Evolutionary conservation across 306 rosid genomes (phyloP).

Genomic region (Heteromeles arbutifolia): DNA sequence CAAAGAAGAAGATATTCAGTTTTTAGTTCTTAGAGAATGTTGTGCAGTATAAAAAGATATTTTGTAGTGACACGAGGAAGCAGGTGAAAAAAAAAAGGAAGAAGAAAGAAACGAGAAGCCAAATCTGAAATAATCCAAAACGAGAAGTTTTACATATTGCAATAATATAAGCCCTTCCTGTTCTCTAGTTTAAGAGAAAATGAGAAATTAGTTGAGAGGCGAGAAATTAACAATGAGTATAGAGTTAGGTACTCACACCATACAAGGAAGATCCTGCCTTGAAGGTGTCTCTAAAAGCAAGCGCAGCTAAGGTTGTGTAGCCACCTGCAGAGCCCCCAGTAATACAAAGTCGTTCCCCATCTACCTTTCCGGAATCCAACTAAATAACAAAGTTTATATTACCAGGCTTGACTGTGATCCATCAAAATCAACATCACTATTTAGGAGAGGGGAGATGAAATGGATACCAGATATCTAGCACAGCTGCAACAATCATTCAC

Average conservation of each 20-base stretch:
- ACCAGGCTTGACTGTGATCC: background rate
- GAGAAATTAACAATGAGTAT: background rate
- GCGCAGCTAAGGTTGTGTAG: slow-evolving; percentile 90
- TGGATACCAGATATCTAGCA: slow-evolving; percentile 75
- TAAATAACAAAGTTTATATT: slow-evolving; percentile 19
- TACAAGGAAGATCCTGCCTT: slow-evolving; percentile 88
- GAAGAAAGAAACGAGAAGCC: background rate
- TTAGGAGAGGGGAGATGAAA: background rate
- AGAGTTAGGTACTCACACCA: slow-evolving; percentile 62
- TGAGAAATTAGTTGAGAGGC: background rate
- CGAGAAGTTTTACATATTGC: background rate
- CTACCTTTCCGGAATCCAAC: slow-evolving; percentile 82
- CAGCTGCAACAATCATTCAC: slow-evolving; percentile 94
- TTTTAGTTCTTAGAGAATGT: background rate
- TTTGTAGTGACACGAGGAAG: background rate
- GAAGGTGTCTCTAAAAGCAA: slow-evolving; percentile 69
- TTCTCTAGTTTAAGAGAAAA: background rate
- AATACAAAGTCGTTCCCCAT: slow-evolving; percentile 70
- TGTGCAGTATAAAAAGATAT: background rate
- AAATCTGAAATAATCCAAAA: background rate
- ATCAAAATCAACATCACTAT: background rate
- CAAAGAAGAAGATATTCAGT: background rate
- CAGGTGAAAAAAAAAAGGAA: background rate
- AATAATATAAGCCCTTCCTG: background rate
- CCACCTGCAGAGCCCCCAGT: slow-evolving; percentile 98